phyloP scores from a whole-genome alignment of 345 rosid genomes.

The Populus davidiana region DNA sequence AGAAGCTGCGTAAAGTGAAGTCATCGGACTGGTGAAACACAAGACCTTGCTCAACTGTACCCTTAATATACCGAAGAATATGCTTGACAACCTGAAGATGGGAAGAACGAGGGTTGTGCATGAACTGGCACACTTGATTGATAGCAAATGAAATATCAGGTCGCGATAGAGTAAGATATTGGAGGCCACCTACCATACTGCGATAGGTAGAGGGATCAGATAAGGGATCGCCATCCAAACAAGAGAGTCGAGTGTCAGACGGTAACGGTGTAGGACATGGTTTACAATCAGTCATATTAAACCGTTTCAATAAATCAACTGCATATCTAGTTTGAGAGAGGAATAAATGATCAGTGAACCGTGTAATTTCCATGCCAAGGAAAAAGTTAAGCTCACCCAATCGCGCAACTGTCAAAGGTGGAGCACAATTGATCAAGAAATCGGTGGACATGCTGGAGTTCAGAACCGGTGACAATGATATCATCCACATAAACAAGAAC shows the following conservation, averaged over 20 bases:
- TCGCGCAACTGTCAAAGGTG: too few relatives aligned
- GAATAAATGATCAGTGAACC: too few relatives aligned
- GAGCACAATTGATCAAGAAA: background rate
- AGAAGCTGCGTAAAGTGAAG: background rate
- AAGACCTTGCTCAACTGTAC: background rate
- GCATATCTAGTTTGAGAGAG: background rate
- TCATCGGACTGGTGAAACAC: background rate
- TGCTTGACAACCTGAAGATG: background rate
- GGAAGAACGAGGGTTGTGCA: background rate
- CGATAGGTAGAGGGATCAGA: background rate
- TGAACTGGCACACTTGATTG: background rate
- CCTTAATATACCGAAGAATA: background rate
- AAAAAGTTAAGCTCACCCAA: background rate
- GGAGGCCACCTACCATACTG: background rate
- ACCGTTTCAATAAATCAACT: background rate
- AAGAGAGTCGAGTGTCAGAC: background rate
- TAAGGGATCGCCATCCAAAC: background rate
- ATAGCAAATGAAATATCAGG: fast-evolving
- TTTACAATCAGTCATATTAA: background rate
- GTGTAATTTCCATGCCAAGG: background rate
- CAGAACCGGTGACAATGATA: background rate
- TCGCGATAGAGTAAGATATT: background rate
- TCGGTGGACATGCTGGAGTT: fast-evolving
- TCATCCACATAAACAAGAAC: too few relatives aligned
- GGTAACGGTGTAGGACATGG: background rate